Percentiles rank a stretch among this genome's conserved stretches.
Evolutionary conservation across 2,329 filamentous ascomycete genomes (phyloP).

Genomic region (Aspergillus cejpii): DNA sequence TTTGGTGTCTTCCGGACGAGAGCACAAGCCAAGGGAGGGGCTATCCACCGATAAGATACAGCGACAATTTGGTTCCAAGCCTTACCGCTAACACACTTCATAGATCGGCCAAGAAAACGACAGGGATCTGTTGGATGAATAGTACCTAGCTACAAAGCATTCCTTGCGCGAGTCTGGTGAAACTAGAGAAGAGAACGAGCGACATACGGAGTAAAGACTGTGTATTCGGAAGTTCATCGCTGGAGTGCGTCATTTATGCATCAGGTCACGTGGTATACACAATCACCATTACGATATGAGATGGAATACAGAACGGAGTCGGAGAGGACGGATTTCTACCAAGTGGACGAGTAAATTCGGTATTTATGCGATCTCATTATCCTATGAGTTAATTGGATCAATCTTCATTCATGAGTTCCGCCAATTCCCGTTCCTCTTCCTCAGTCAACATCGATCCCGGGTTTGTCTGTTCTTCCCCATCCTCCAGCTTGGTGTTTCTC

Average conservation of each 20-base stretch:
- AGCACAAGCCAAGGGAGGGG: slow-evolving; percentile 4
- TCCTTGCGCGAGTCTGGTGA: neutral
- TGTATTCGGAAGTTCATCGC: slow-evolving; percentile 28
- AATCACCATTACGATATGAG: too few species aligned
- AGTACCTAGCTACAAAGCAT: neutral
- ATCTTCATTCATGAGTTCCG: slow-evolving; percentile 77
- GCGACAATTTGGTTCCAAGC: neutral
- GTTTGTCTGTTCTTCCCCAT: slow-evolving; percentile 43
- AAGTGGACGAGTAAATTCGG: too few species aligned
- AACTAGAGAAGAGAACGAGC: neutral
- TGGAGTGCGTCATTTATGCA: slow-evolving; percentile 28
- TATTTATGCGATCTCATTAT: too few species aligned
- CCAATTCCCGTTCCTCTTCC: slow-evolving; percentile 89
- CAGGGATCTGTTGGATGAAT: neutral
- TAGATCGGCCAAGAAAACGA: neutral
- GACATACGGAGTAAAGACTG: slow-evolving; percentile 15
- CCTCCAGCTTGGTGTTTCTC: slow-evolving; percentile 39
- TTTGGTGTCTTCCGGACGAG: neutral
- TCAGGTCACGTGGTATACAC: slow-evolving; percentile 22
- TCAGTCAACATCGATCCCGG: slow-evolving; percentile 59
- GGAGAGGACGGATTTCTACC: too few species aligned
- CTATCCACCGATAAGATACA: slow-evolving; percentile 8
- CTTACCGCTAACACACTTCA: neutral
- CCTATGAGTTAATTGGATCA: slow-evolving; percentile 17
- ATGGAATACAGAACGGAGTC: too few species aligned